A percentile compares a stretch with the other conserved stretches of the same genome.
Conservation (phyloP, 352 stramenopile genomes). For the Pythium vanterpoolii region DNA sequence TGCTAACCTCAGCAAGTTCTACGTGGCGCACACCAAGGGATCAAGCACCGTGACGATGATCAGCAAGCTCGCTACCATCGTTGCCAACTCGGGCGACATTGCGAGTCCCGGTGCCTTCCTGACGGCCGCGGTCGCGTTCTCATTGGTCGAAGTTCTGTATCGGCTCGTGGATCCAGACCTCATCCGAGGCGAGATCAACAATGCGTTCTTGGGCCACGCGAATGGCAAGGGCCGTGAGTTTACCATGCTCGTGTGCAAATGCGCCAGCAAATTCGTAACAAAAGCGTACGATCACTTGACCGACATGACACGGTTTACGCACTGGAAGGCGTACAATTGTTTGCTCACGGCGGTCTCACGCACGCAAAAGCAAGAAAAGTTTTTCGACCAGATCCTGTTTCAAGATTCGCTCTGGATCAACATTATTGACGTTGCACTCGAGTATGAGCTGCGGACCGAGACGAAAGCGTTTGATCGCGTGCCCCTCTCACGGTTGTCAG, state of each 20-base stretch:
- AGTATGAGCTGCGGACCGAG: constrained; percentile 47
- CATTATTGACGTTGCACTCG: constrained; percentile 43
- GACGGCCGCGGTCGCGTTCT: constrained; percentile 52
- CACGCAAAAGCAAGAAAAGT: constrained; percentile 85
- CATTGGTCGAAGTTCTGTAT: constrained; percentile 65
- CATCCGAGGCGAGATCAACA: constrained; percentile 65
- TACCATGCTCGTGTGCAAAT: constrained; percentile 85
- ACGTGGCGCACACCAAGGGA: constrained; percentile 30
- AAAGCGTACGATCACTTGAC: constrained; percentile 36
- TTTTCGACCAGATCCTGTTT: constrained; percentile 85
- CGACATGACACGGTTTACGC: constrained; percentile 43
- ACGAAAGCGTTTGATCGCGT: constrained; percentile 50
- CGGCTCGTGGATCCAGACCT: constrained; percentile 57
- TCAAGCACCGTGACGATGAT: constrained; percentile 36
- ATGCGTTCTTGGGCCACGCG: constrained; percentile 59
- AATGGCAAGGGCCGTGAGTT: constrained; percentile 79
- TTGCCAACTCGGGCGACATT: constrained; percentile 50
- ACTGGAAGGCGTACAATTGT: constrained; percentile 70
- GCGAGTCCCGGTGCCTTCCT: constrained; percentile 36
- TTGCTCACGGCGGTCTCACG: constrained; percentile 70
- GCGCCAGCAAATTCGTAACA: constrained; percentile 69
- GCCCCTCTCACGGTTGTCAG: constrained; percentile 49
- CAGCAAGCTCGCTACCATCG: constrained; percentile 46
- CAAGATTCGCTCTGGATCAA: constrained; percentile 68
- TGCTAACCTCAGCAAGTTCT: constrained; percentile 39